Base-by-base conservation (phyloP, 1,139 yeast genomes). In the Meyerozyma guilliermondii region DNA sequence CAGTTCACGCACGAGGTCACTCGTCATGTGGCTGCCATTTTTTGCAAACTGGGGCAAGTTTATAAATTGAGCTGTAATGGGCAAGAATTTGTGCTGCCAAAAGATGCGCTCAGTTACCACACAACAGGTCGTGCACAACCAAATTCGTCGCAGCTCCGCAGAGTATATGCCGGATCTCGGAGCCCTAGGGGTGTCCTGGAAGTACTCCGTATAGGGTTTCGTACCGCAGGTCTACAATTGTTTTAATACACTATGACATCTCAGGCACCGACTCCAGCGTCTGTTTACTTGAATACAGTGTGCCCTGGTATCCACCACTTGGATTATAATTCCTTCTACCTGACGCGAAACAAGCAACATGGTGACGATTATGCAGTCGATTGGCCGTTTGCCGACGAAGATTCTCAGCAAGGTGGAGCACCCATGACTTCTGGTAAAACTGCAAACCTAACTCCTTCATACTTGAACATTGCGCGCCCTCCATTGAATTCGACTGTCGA, bases 381-480 rank as follows among this genome's bases (percentile, higher is more conserved):
- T 14, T 71, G 76, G 77, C 72, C 74, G 2, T 52, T 68, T n/a
- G 46, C 60, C 8, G 54, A 54, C 13, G 51, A 50, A 37, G 50
- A 51, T n/a, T 40, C 59, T 20, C n/a, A 4, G 20, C 13, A 20
- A 10, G 36, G 20, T 9, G 24, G 14, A 20, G 23, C 20, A 9
- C 47, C 49, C 29, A 44, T 53, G 13, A 53, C 62, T 5, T 38
- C 43, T 3, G 34, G 48, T 7, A 42, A 33, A 11, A 44, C 43
- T 33, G 63, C 63, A 6, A 48, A 46, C n/a, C 49, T 71, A 26
- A 51, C 57, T n/a, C 46, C 47, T 3, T 43, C 55, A 3, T 71
- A 71, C 46, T 54, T 71, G 46, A 67, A 71, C 46, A 58, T 71
- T 13, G 62, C 74, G 14, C 47, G 76, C 28, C 76, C 76, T 2